Evolutionary conservation across 2,329 filamentous ascomycete genomes (phyloP).

Genomic region (Alternaria panax): DNA sequence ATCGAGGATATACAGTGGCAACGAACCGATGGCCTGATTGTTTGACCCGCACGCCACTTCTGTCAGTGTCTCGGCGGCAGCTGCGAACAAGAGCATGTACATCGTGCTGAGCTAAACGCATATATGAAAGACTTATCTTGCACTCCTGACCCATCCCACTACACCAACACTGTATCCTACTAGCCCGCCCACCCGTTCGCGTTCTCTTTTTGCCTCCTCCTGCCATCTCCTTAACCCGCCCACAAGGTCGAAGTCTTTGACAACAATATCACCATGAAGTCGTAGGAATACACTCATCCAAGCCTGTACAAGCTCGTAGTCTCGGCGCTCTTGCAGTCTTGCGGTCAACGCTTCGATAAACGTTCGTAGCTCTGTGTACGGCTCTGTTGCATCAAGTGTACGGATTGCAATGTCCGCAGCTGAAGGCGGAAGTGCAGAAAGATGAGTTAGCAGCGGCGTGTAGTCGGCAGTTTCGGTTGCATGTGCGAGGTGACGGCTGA

Average conservation of each 20-base stretch:
- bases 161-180: slow-evolving; percentile 90
- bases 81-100: not conserved
- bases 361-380: slow-evolving; percentile 73
- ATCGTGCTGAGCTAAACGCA: not conserved
- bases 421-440: slow-evolving; percentile 82
- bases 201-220: slow-evolving; percentile 73
- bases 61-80: not conserved
- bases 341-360: slow-evolving; percentile 84
- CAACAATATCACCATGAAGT: slow-evolving; percentile 72
- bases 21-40: not conserved
- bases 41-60: not conserved
- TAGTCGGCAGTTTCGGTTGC: slow-evolving; percentile 66
- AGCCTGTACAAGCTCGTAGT: slow-evolving; percentile 93
- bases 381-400: slow-evolving; percentile 66
- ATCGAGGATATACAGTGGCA: too few species aligned
- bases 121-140: slow-evolving; percentile 19
- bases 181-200: slow-evolving; percentile 72
- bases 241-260: slow-evolving; percentile 61
- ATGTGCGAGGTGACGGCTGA: slow-evolving; percentile 58
- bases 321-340: slow-evolving; percentile 71
- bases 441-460: slow-evolving; percentile 73
- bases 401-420: slow-evolving; percentile 91
- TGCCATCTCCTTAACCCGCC: slow-evolving; percentile 73
- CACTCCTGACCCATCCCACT: slow-evolving; percentile 76
- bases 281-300: slow-evolving; percentile 97